phyloP scores from a whole-genome alignment of 768 basidiomycete genomes.

The Hypsizygus marmoreus region DNA sequence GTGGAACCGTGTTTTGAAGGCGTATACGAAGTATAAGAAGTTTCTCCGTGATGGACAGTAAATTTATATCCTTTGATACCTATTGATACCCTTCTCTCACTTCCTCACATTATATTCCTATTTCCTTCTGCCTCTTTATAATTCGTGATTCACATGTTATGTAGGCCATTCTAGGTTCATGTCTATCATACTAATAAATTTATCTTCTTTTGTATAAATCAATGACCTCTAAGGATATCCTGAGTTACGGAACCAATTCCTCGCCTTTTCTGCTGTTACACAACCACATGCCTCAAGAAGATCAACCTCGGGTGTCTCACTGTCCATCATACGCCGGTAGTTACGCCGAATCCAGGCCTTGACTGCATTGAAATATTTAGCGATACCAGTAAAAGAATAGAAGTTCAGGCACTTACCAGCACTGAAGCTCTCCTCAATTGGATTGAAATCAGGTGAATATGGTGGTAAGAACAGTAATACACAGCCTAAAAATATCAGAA shows the following conservation, averaged over 20 bases:
- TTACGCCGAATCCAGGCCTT: constrained; percentile 26
- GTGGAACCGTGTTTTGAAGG: too few relatives aligned
- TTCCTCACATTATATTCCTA: too few relatives aligned
- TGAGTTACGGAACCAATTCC: constrained; percentile 26
- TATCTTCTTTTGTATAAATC: neutral
- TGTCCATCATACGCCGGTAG: too few relatives aligned
- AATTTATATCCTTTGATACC: too few relatives aligned
- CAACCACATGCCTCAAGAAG: constrained; percentile 23
- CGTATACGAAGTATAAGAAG: too few relatives aligned
- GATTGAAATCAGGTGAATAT: constrained; percentile 39
- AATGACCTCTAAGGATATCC: constrained; percentile 12
- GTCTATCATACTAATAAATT: neutral
- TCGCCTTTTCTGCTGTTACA: constrained; percentile 27
- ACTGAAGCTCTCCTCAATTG: too few relatives aligned
- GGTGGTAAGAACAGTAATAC: constrained; percentile 29
- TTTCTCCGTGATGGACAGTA: too few relatives aligned
- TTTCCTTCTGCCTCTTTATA: too few relatives aligned
- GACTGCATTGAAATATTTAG: constrained; percentile 16
- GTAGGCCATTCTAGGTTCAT: neutral
- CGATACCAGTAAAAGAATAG: constrained; percentile 1
- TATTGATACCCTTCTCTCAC: too few relatives aligned
- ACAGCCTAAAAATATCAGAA: constrained; percentile 19
- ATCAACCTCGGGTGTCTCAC: constrained; percentile 17
- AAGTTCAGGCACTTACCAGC: constrained; percentile 30
- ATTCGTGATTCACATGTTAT: neutral